These are phyloP conservation scores for Candida easanensis DNA, from an alignment of 805 yeast genomes.

Conservation along the genomic window DNA sequence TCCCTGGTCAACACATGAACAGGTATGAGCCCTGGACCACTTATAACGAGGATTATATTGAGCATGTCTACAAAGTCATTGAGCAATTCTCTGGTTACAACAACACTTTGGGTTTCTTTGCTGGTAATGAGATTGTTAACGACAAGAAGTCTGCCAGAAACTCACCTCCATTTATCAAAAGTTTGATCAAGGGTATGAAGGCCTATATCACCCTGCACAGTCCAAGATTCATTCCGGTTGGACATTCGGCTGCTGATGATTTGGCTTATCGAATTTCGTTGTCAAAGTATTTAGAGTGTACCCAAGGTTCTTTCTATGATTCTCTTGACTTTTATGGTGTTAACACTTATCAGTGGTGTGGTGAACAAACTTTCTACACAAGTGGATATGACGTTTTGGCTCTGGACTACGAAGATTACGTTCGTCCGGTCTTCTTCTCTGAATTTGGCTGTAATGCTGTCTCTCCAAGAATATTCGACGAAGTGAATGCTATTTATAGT, in stretches of 20 bases:
- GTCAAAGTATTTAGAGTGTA: slow-evolving; percentile 79
- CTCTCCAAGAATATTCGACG: slow-evolving; percentile 75
- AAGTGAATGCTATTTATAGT: slow-evolving; percentile 67
- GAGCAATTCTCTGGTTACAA: slow-evolving; percentile 81
- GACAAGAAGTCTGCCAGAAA: slow-evolving; percentile 64
- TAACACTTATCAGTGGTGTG: slow-evolving; percentile 97
- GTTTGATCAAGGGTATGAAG: slow-evolving; percentile 79
- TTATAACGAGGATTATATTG: slow-evolving; percentile 66
- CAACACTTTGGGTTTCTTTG: slow-evolving; percentile 87
- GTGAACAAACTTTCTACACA: slow-evolving; percentile 74
- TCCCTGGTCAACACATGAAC: slow-evolving; percentile 73
- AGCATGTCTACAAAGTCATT: slow-evolving; percentile 74
- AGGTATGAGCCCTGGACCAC: slow-evolving; percentile 94
- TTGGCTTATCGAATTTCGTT: slow-evolving; percentile 70
- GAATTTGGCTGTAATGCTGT: slow-evolving; percentile 92
- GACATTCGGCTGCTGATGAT: slow-evolving; percentile 97
- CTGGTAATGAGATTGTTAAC: slow-evolving; percentile 88
- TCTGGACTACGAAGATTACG: slow-evolving; percentile 61
- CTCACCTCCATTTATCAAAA: slow-evolving; percentile 78
- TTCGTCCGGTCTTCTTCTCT: slow-evolving; percentile 81
- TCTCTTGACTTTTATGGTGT: slow-evolving; percentile 88
- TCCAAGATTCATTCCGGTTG: slow-evolving; percentile 77
- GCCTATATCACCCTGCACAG: slow-evolving; percentile 56
- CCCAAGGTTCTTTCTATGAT: slow-evolving; percentile 40
- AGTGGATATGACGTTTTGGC: slow-evolving; percentile 77